Evolutionary conservation across 2,329 filamentous ascomycete genomes (phyloP).

Genomic region (Stagonosporopsis rhizophila): DNA sequence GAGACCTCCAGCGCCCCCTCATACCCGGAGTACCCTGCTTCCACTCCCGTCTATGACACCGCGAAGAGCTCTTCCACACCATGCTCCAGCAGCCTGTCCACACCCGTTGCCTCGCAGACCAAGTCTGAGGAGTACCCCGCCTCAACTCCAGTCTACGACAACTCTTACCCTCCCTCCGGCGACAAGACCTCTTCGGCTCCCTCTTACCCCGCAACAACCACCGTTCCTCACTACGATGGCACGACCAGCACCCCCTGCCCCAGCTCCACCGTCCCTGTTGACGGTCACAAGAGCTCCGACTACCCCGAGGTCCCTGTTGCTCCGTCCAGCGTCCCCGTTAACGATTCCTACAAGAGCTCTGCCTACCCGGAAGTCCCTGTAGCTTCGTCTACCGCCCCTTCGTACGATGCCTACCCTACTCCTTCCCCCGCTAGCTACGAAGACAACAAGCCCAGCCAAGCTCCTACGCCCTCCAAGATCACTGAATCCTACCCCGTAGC

Average conservation of each 20-base stretch:
- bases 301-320: neutral
- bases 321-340: neutral
- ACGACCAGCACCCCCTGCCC: constrained; percentile 1
- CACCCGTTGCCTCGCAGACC: constrained; percentile 9
- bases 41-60: neutral
- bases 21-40: neutral
- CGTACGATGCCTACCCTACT: neutral
- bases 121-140: constrained; percentile 2
- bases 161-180: constrained; percentile 1
- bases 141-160: neutral
- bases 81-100: constrained; percentile 3
- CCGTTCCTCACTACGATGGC: neutral
- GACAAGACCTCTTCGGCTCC: constrained; percentile 1
- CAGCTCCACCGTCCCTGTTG: constrained; percentile 6
- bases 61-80: neutral
- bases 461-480: neutral
- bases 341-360: too few species aligned
- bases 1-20: neutral
- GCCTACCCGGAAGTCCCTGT: neutral
- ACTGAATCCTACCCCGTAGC: neutral
- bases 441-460: too few species aligned
- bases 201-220: constrained; percentile 3
- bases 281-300: neutral
- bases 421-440: neutral
- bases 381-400: neutral